Base-by-base conservation (phyloP, 169 alveolate genomes). In the Cryptosporidium viatorum region DNA sequence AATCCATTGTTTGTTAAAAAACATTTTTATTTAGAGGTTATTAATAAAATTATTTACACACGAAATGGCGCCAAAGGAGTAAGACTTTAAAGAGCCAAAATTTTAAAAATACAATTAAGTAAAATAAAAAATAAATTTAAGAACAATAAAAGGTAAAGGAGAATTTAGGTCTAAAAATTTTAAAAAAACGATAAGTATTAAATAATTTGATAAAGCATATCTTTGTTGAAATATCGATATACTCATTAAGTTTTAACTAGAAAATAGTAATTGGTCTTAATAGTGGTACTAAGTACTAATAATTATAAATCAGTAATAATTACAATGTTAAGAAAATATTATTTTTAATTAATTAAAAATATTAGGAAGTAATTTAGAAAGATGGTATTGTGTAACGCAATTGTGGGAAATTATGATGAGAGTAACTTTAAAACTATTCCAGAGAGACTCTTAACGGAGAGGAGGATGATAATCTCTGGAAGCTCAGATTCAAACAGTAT, bases 371-470 rank as follows among this genome's bases (percentile, higher is more conserved):
- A 41, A 48, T 41, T 41, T 41, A 50, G 48, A 55, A 71, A 71
- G 16, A 73, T 73, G 86, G 7, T 73, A 62, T 59, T 73, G 10
- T 73, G 70, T 31, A 73, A 73, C 33, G 86, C 86, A 73, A 73
- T 73, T 52, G 71, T 73, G 41, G 86, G 71, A 23, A 73, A 73
- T 55, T 73, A 73, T 37, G 58, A 59, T 55, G 69, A 73, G 3
- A 23, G 68, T 52, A 59, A 73, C 55, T 51, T n/a, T n/a, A 37
- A 14, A 8, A 55, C 68, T 16, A 33, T 73, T 35, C 37, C 70
- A 33, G 70, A 51, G 12, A 73, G 55, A 14, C 68, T 73, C 1
- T 73, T 33, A 52, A 52, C 21, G 26, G 86, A 55, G 21, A 73
- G 51, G 35, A 73, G 68, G 16, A 37, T 37, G 50, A 73, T 31